These are phyloP conservation scores for Fagopyrum tataricum DNA, from an alignment of 148 eudicot species.

Conservation along the genomic window DNA sequence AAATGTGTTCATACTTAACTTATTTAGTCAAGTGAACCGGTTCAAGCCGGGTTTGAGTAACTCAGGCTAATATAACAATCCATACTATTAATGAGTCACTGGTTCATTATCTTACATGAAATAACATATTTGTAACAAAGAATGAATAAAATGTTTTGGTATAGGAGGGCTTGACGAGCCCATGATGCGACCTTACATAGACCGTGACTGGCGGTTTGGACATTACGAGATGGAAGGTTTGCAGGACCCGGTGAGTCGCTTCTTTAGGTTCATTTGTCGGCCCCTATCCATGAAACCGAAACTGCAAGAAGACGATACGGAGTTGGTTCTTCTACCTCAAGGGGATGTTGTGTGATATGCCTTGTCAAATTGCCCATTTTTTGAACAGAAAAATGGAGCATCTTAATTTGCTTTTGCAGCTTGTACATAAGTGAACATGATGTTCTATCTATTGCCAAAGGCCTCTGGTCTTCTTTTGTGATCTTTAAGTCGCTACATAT, in stretches of 20 bases:
- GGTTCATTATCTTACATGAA: background rate
- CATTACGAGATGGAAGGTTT: conserved; percentile 94
- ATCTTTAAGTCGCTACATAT: too few species aligned
- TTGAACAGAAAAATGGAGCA: background rate
- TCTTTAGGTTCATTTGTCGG: conserved; percentile 42
- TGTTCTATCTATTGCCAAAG: background rate
- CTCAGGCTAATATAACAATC: too few species aligned
- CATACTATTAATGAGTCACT: too few species aligned
- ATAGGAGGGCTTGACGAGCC: conserved; percentile 98
- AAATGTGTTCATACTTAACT: too few species aligned
- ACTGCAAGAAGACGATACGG: conserved; percentile 33
- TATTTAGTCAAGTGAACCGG: too few species aligned
- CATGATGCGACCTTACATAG: conserved; percentile 49
- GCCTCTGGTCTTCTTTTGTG: too few species aligned
- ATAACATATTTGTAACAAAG: background rate
- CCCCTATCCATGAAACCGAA: conserved; percentile 37
- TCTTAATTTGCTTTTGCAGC: background rate
- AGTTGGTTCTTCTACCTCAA: conserved; percentile 28
- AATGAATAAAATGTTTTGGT: background rate
- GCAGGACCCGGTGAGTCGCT: conserved; percentile 81
- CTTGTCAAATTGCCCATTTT: background rate
- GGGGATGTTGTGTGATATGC: background rate
- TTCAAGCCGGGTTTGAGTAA: too few species aligned
- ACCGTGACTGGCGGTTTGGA: conserved; percentile 94
- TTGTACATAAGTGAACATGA: background rate